Percentiles rank a stretch among this genome's conserved stretches.
Conservation (phyloP, 2,329 filamentous ascomycete species). For the Cladophialophora psammophila region DNA sequence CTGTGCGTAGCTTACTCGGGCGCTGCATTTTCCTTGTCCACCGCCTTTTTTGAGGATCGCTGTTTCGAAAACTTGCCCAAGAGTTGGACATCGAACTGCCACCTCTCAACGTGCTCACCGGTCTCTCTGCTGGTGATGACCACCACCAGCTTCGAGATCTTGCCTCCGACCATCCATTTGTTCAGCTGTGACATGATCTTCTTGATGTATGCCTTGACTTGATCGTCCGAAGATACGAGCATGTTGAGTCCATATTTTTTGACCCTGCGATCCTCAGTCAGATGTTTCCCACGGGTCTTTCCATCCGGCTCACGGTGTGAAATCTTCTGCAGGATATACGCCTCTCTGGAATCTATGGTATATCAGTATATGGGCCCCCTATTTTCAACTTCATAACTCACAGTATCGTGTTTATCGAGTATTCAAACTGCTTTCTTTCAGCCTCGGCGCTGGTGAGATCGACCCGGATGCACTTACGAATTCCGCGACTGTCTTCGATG, state of each 20-base stretch:
- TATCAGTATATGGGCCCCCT: slow-evolving; percentile 19
- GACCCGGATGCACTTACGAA: slow-evolving; percentile 70
- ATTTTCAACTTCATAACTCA: slow-evolving; percentile 53
- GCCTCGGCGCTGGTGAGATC: slow-evolving; percentile 30
- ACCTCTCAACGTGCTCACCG: slow-evolving; percentile 92
- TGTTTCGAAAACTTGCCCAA: slow-evolving; percentile 60
- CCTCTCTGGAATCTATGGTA: slow-evolving; percentile 76
- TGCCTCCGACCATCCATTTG: slow-evolving; percentile 96
- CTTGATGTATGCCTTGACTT: slow-evolving; percentile 98
- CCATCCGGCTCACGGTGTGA: slow-evolving; percentile 73
- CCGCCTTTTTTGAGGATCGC: slow-evolving; percentile 57
- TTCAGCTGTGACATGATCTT: slow-evolving; percentile 98
- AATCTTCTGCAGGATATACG: slow-evolving; percentile 92
- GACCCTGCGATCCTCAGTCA: slow-evolving; percentile 59
- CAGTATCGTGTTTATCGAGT: slow-evolving; percentile 97
- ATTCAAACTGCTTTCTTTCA: slow-evolving; percentile 72
- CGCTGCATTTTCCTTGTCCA: slow-evolving; percentile 74
- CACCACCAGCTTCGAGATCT: slow-evolving; percentile 96
- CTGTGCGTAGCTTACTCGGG: slow-evolving; percentile 56
- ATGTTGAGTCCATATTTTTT: slow-evolving; percentile 99
- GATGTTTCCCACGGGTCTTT: neutral
- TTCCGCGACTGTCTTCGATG: slow-evolving; percentile 88
- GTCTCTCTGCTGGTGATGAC: slow-evolving; percentile 98
- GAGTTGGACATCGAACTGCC: slow-evolving; percentile 92
- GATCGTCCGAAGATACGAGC: slow-evolving; percentile 95